Evolutionary conservation across 2,329 filamentous ascomycete genomes (phyloP), one percentile per base, ranked within the genome.

Genomic region (Aspergillus pseudoglaucus): DNA sequence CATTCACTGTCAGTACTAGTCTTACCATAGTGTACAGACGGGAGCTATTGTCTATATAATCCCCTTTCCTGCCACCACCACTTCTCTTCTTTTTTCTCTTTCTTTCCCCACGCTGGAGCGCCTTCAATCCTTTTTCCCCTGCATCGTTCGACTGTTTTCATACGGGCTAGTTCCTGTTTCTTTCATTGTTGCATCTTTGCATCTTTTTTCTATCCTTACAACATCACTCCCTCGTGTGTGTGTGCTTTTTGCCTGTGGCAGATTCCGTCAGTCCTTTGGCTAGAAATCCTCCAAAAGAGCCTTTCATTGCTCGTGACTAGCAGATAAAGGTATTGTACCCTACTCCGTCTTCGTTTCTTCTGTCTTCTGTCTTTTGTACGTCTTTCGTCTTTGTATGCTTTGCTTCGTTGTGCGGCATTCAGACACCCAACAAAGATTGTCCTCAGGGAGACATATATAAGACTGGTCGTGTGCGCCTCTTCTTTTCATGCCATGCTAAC

Each of bases 141-240:
- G 35, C 49, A 48, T 48, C 48, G 55, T 63, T 67, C 57, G 59
- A 59, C 55, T 57, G 43, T 53, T 47, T 47, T 35, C 45, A 22
- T 47, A 52, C 62, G 62, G 65, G 65, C 65, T 55, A 66, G 65
- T 60, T 56, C 65, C 64, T 67, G 61, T 62, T 49, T 61, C 55
- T 47, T 55, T 58, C 59, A 62, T 55, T 48, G 51, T 65, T 53
- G 53, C 53, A 55, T 49, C 53, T 41, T 47, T 54, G 52, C 45
- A 53, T 56, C 48, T 49, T 45, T 37, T 35, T 8, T 33, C 18
- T 20, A 18, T 20, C 37, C 5, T 20, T 12, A 39, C 15, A 38
- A 38, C 4, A 39, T 39, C 37, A 18, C 10, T 22, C 37, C 17
- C 17, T 39, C 37, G 37, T 39, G 55, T 30, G 27, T 39, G 55